Conservation (phyloP, 208 protist genomes). For the Trypanosoma mega region DNA sequence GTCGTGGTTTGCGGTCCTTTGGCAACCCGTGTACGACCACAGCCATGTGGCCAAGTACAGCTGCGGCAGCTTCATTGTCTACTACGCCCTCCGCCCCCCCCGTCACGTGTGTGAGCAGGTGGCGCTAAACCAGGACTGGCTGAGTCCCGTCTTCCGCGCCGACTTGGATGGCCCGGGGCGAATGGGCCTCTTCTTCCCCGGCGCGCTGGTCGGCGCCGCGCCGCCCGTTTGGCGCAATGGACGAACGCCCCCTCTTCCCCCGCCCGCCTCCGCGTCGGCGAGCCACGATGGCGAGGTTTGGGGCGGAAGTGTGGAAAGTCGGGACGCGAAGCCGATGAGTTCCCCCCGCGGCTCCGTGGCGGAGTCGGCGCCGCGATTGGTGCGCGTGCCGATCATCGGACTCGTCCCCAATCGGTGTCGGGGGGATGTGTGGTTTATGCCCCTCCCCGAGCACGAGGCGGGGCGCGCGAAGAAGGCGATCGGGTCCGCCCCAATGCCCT, state of each 20-base stretch:
- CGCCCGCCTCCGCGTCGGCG: not conserved
- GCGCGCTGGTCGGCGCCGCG: too few species aligned
- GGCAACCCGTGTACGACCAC: constrained; percentile 82
- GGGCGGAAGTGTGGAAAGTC: constrained; percentile 12
- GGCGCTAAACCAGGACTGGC: constrained; percentile 66
- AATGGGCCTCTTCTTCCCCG: too few species aligned
- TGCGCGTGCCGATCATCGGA: constrained; percentile 27
- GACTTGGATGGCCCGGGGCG: constrained; percentile 45
- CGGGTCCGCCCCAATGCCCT: too few species aligned
- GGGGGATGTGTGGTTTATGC: constrained; percentile 72
- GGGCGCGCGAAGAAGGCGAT: too few species aligned
- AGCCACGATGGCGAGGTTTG: not conserved
- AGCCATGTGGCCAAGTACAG: constrained; percentile 77
- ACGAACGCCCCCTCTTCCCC: too few species aligned
- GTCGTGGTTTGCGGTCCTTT: constrained; percentile 87
- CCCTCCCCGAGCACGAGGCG: constrained; percentile 12
- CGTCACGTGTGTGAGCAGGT: constrained; percentile 56
- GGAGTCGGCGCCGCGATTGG: not conserved
- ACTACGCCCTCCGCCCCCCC: constrained; percentile 78
- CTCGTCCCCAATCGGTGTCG: constrained; percentile 78
- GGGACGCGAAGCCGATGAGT: constrained; percentile 6
- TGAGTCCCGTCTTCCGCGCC: constrained; percentile 65
- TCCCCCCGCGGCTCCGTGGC: not conserved
- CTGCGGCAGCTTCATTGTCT: constrained; percentile 83
- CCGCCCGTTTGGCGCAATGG: too few species aligned